A percentile compares a stretch with the other conserved stretches of the same genome.
Conservation (phyloP, 2,329 filamentous ascomycete genomes). For the Aschersonia sp. region DNA sequence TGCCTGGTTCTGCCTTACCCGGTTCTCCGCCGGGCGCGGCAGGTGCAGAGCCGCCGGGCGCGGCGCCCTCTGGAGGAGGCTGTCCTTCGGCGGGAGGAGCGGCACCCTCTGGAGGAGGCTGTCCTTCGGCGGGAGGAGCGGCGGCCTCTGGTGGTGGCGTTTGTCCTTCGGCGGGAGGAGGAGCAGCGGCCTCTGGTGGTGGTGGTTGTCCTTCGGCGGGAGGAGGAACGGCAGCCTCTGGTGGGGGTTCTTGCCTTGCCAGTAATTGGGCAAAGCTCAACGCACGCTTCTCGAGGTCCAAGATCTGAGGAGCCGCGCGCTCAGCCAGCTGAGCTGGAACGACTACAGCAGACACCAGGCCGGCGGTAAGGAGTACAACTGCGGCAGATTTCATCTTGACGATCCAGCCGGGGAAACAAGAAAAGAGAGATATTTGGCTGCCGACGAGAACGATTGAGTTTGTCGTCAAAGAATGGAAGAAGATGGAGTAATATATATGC, state of each 20-base stretch:
- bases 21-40: too few relatives aligned
- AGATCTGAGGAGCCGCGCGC: constrained; percentile 3
- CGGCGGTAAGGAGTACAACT: constrained; percentile 13
- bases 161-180: neutral
- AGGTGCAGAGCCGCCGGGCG: neutral
- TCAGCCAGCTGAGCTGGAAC: constrained; percentile 10
- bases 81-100: neutral
- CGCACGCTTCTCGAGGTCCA: constrained; percentile 1
- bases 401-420: neutral
- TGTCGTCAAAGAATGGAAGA: neutral
- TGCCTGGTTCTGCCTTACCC: neutral
- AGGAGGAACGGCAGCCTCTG: neutral
- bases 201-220: constrained; percentile 1
- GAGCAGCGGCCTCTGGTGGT: neutral
- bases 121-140: neutral
- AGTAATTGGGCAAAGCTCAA: neutral
- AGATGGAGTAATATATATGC: constrained; percentile 3
- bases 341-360: constrained; percentile 15
- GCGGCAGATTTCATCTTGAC: constrained; percentile 14
- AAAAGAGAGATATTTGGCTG: neutral
- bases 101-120: neutral
- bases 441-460: neutral
- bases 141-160: neutral
- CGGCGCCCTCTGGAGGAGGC: neutral
- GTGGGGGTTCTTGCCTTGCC: neutral